These are phyloP conservation scores for Penicillium goetzii DNA, from an alignment of 495 filamentous ascomycete species.

Conservation along the genomic window DNA sequence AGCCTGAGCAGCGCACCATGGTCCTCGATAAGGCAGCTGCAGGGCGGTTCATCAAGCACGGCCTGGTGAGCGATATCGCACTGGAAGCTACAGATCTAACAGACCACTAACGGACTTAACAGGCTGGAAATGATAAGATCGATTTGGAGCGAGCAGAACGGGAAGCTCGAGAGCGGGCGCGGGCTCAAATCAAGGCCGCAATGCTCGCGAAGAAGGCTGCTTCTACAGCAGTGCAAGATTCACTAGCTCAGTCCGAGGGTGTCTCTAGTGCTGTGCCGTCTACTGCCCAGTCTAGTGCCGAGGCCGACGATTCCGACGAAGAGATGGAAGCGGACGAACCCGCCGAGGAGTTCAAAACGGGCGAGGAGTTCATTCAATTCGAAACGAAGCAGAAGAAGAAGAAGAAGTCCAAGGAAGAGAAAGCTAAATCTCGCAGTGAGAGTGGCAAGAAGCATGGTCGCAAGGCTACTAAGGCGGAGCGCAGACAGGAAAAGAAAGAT, in stretches of 20 bases:
- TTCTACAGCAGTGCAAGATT: constrained; percentile 21
- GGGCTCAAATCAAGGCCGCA: constrained; percentile 53
- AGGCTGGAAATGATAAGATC: constrained; percentile 68
- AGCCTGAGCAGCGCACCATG: constrained; percentile 57
- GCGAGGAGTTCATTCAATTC: not conserved
- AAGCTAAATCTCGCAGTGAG: constrained; percentile 23
- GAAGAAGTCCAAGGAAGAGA: constrained; percentile 29
- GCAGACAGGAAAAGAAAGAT: constrained; percentile 38
- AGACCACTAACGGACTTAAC: constrained; percentile 20
- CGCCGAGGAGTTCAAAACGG: not conserved
- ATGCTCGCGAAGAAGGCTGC: constrained; percentile 41
- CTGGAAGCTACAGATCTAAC: not conserved
- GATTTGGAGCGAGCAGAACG: constrained; percentile 58
- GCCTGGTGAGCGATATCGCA: constrained; percentile 58
- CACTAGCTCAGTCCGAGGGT: constrained; percentile 18
- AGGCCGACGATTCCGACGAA: constrained; percentile 29
- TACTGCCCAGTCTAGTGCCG: constrained; percentile 33
- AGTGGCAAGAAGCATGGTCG: constrained; percentile 30
- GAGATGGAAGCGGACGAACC: constrained; percentile 21
- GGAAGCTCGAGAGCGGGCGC: constrained; percentile 56
- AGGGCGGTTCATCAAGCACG: constrained; percentile 76
- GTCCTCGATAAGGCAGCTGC: constrained; percentile 81
- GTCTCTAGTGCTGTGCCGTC: constrained; percentile 23
- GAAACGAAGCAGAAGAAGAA: constrained; percentile 16
- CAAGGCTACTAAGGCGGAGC: constrained; percentile 36